Base-by-base conservation (phyloP, 1,284 basidiomycete genomes). In the Leccinum ponderosum region DNA sequence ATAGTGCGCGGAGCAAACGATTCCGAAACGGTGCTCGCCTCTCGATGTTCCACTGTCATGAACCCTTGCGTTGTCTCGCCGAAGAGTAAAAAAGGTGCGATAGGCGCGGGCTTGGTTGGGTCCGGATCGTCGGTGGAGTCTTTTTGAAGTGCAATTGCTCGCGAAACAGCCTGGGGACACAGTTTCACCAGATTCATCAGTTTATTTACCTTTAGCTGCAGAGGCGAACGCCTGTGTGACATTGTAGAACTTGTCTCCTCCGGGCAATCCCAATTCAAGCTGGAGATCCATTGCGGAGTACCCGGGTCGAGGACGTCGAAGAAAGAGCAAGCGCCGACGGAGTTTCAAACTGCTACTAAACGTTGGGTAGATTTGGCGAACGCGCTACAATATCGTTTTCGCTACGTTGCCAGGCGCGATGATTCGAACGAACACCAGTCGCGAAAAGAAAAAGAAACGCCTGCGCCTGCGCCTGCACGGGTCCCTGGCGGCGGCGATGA, bases 191-290 rank as follows among this genome's bases (percentile, higher is more conserved):
- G 14, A n/a, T 5, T 31, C 25, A 5, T 66, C 35, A 60, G 9
- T 8, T 29, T 14, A 12, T 22, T 66, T 73, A 88, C 88, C 87
- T 72, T 76, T 69, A 15, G 82, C 80, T 17, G 85, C 89, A n/a
- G 81, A 76, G 12, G 71, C 71, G 61, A 92, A 87, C 60, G 86
- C 59, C 48, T 75, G 73, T 3, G 84, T 87, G 42, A 89, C 83
- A 75, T 91, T 87, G 48, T 78, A 71, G 63, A 88, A 90, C 55
- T 79, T 75, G 63, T 81, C 78, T 5, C 81, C 83, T 20, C 84
- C 86, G 27, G 87, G 86, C 39, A 84, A 64, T 11, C 74, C 68
- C 51, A 67, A 51, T 22, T 63, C 58, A n/a, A 60, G 31, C 3
- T 59, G 55, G 59, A 2, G 56, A 6, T 74, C 63, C 66, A 72